Base-by-base conservation (phyloP, 1,139 yeast genomes). In the Yamadazyma conglobata region DNA sequence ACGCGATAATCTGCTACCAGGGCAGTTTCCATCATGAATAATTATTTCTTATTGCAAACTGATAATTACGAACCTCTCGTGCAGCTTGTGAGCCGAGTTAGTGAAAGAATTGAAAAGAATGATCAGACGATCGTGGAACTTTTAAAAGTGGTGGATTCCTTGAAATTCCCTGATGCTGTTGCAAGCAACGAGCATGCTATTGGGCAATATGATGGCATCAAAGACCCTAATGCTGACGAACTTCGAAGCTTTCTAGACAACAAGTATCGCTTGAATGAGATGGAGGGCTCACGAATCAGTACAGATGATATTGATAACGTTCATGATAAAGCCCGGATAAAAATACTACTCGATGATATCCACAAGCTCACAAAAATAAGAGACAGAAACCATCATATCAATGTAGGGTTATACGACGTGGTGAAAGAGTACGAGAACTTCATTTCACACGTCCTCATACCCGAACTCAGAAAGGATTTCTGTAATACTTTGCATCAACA, bases 61-160 rank as follows among this genome's bases (percentile, higher is more conserved):
- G 73, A 66, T 35, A 63, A 60, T 35, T 48, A 55, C 25, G 54
- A 54, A 24, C 69, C 70, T 4, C 43, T 65, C 12, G 22, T 51
- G 1, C 47, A 43, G 2, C 38, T 56, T 6, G 39, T 60, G 1
- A 44, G 43, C n/a, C 45, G 48, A 17, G 39, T 65, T 9, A 36
- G 48, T 10, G n/a, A 26, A 1, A 51, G 50, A 23, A 42, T 65
- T 7, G 44, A 43, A 19, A 38, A 46, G 24, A 63, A 61, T 39
- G 60, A 54, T 18, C 31, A 21, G 6, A 35, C 49, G 11, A 48
- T 64, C 6, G 43, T 46, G 14, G 38, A 48, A 8, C 33, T 64
- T 19, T 44, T 58, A 4, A n/a, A 30, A 6, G 30, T 43, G 11
- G 52, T 58, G n/a, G 69, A 63, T 28, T 31, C 40, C 18, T 36